phyloP scores from a whole-genome alignment of 805 yeast species.

The Ogataea kodamae region DNA sequence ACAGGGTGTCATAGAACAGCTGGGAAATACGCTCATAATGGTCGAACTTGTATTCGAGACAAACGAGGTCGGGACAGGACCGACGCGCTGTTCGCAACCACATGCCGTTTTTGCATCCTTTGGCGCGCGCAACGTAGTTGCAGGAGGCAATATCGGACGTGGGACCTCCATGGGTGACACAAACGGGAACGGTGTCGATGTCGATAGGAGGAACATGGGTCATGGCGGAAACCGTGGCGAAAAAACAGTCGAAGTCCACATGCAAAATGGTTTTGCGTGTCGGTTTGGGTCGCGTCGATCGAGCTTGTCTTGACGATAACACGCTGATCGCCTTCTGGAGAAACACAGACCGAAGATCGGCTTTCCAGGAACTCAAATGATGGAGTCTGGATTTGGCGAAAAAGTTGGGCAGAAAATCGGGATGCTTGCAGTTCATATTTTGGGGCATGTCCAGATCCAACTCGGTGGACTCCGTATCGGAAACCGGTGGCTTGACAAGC shows the following conservation, averaged over 20 bases:
- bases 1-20: slow-evolving; percentile 57
- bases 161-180: slow-evolving; percentile 57
- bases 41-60: slow-evolving; percentile 70
- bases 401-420: slow-evolving; percentile 66
- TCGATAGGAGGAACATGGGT: slow-evolving; percentile 48
- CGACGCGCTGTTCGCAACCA: slow-evolving; percentile 70
- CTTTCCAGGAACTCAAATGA: slow-evolving; percentile 84
- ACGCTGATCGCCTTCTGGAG: slow-evolving; percentile 42
- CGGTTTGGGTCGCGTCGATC: neutral
- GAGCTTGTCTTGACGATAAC: slow-evolving; percentile 12
- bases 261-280: slow-evolving; percentile 51
- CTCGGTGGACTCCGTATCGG: slow-evolving; percentile 4
- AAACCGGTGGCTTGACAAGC: neutral
- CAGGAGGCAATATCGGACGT: slow-evolving; percentile 87
- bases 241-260: slow-evolving; percentile 91
- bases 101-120: slow-evolving; percentile 84
- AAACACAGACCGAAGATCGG: slow-evolving; percentile 63
- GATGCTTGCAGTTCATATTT: slow-evolving; percentile 63
- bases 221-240: slow-evolving; percentile 78
- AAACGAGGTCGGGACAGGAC: slow-evolving; percentile 58
- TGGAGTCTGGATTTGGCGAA: slow-evolving; percentile 83
- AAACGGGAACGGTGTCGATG: slow-evolving; percentile 49
- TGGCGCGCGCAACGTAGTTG: slow-evolving; percentile 79
- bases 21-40: slow-evolving; percentile 66
- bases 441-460: slow-evolving; percentile 10